Percentiles rank a stretch among this genome's conserved stretches.
Conservation (phyloP, 306 rosid species). For the Pueraria montana region DNA sequence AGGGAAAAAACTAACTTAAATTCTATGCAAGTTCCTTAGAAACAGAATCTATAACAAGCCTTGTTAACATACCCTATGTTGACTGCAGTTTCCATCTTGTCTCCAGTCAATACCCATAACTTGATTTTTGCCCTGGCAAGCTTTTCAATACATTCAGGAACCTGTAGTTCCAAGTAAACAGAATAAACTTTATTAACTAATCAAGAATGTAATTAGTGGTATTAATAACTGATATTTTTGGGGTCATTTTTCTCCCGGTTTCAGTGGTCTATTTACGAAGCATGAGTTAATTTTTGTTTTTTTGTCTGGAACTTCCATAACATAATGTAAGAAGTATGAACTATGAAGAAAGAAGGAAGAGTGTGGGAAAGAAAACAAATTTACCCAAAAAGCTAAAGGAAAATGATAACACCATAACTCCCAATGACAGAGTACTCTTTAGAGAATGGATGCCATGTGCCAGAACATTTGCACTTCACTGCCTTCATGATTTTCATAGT, state of each 20-base stretch:
- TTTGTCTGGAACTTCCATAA: background rate
- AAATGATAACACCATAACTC: background rate
- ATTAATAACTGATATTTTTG: no score
- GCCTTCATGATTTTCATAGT: no score
- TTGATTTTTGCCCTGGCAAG: conserved; percentile 80
- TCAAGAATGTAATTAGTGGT: background rate
- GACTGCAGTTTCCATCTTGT: background rate
- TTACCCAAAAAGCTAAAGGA: background rate
- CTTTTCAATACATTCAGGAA: conserved; percentile 78
- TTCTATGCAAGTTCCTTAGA: conserved; percentile 39
- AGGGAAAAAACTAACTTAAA: background rate
- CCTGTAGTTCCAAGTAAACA: conserved; percentile 62
- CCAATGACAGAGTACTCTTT: no score
- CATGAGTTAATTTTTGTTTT: background rate
- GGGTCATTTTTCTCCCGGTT: no score
- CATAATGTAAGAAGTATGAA: background rate
- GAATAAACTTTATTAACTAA: background rate
- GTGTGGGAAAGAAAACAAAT: background rate
- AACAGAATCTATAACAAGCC: conserved; percentile 28
- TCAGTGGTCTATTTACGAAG: no score
- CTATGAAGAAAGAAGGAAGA: background rate
- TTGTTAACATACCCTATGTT: conserved; percentile 70
- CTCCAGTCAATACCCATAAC: conserved; percentile 19
- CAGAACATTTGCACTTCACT: no score
- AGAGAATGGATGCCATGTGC: no score